phyloP scores from a whole-genome alignment of 1,139 yeast genomes.

The Suhomyces kunorum region DNA sequence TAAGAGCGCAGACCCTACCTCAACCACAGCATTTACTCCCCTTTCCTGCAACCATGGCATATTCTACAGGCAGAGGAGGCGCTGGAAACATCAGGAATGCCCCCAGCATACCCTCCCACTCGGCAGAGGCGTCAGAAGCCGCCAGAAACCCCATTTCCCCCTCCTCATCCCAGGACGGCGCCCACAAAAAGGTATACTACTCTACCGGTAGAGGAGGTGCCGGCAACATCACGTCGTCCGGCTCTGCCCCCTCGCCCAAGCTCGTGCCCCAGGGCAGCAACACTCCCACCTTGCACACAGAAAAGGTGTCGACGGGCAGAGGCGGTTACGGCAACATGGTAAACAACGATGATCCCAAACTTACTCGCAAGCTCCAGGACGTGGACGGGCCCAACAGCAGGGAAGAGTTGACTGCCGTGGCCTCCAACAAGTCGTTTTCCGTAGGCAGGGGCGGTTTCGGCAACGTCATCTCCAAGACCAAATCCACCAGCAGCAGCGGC shows the following conservation, averaged over 20 bases:
- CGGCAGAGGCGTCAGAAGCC: background rate
- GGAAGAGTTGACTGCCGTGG: slow-evolving; percentile 38
- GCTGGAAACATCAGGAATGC: slow-evolving; percentile 29
- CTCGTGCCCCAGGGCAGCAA: slow-evolving; percentile 62
- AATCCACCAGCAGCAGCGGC: slow-evolving; percentile 13
- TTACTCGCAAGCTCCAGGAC: slow-evolving; percentile 69
- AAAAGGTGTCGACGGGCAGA: slow-evolving; percentile 70
- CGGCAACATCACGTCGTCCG: slow-evolving; percentile 60
- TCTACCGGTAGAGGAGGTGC: slow-evolving; percentile 86
- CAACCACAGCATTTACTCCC: background rate
- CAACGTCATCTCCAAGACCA: slow-evolving; percentile 37
- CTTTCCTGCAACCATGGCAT: slow-evolving; percentile 15
- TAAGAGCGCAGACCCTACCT: slow-evolving; percentile 3
- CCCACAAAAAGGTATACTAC: slow-evolving; percentile 40
- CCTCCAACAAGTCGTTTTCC: slow-evolving; percentile 41
- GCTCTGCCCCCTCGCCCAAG: slow-evolving; percentile 52
- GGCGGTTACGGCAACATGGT: slow-evolving; percentile 85
- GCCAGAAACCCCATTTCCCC: slow-evolving; percentile 10
- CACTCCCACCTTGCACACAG: slow-evolving; percentile 60
- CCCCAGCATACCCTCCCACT: slow-evolving; percentile 8
- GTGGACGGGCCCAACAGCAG: slow-evolving; percentile 50
- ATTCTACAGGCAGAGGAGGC: slow-evolving; percentile 29
- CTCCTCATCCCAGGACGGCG: slow-evolving; percentile 8
- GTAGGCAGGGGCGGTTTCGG: slow-evolving; percentile 55
- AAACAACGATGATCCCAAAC: slow-evolving; percentile 58